Evolutionary conservation across 2,329 filamentous ascomycete species (phyloP), one percentile per base, ranked within the genome.

Genomic region (Alternaria metachromatica): DNA sequence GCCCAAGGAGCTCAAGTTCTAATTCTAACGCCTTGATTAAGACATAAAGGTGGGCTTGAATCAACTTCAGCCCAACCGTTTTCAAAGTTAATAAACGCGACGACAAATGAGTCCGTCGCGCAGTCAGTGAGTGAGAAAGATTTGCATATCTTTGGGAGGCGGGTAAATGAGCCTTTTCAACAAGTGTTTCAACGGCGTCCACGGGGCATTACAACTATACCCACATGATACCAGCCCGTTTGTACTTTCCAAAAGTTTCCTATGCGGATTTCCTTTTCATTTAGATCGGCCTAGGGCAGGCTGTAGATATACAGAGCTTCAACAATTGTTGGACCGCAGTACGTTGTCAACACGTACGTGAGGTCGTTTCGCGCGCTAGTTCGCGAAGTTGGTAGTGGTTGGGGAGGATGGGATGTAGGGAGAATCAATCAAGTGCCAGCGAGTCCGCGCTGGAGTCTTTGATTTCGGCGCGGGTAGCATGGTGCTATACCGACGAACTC

Each of bases 1-100:
- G 89, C 95, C 96, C 80, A 97, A 97, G 92, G 78, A 87, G 74
- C 92, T 99, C 80, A 94, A 92, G 85, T 91, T 93, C 84, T 98
- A 97, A 89, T 62, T 58, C 55, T 58, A 51, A 62, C 58, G 54
- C 54, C 48, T 71, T 69, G 37, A 41, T 66, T 72, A 73, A 41
- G 37, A 41, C 73, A 78, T 76, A 50, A 41, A 72, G 69, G 67
- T 75, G 77, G 74, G 74, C 57, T 71, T 76, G 78, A 79, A 79
- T 80, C 78, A 80, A 80, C 78, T 79, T 79, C 78, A 76, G 68
- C 72, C 71, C 72, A 70, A 41, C 37, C 37, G 37, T 41, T 41
- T 41, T 41, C 37, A 41, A 41, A 41, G 37, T 41, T 41, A 41
- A 41, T 41, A 41, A 41, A 11, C 37, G 37, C 73, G 67, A 76